Conservation (phyloP, 495 filamentous ascomycete species). For the Poronia punctata region DNA sequence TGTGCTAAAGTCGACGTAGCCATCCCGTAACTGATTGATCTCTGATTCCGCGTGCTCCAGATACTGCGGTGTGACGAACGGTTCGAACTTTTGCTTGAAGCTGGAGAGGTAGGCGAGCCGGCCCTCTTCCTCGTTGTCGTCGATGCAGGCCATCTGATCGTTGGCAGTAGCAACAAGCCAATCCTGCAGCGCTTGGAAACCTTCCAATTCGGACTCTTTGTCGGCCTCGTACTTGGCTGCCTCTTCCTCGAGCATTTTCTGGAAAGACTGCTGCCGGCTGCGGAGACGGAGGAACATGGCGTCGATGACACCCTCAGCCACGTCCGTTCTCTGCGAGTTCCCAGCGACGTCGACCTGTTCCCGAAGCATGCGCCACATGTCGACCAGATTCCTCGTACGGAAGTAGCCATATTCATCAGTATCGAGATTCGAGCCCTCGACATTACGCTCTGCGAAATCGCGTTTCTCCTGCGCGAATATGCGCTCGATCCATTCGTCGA, state of each 20-base stretch:
- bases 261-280: conserved; percentile 73
- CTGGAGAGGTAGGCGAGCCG: conserved; percentile 69
- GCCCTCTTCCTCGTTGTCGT: conserved; percentile 69
- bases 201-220: conserved; percentile 59
- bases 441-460: conserved; percentile 68
- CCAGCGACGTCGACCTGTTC: conserved; percentile 80
- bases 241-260: conserved; percentile 83
- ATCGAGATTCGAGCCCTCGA: conserved; percentile 67
- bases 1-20: conserved; percentile 88
- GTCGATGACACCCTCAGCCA: conserved; percentile 88
- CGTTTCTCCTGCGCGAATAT: conserved; percentile 74
- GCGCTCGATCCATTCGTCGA: conserved; percentile 95
- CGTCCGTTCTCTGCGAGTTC: conserved; percentile 73
- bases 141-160: conserved; percentile 96
- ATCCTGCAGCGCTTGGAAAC: conserved; percentile 74
- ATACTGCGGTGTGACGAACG: conserved; percentile 75
- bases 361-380: conserved; percentile 95
- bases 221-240: conserved; percentile 58
- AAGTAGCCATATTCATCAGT: conserved; percentile 80
- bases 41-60: conserved; percentile 63
- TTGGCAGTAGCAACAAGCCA: conserved; percentile 97
- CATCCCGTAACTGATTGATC: conserved; percentile 68
- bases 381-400: conserved; percentile 79
- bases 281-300: conserved; percentile 86
- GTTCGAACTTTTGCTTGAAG: conserved; percentile 71